phyloP scores from a whole-genome alignment of 352 stramenopile species.

The Halophytophthora polymorphica region DNA sequence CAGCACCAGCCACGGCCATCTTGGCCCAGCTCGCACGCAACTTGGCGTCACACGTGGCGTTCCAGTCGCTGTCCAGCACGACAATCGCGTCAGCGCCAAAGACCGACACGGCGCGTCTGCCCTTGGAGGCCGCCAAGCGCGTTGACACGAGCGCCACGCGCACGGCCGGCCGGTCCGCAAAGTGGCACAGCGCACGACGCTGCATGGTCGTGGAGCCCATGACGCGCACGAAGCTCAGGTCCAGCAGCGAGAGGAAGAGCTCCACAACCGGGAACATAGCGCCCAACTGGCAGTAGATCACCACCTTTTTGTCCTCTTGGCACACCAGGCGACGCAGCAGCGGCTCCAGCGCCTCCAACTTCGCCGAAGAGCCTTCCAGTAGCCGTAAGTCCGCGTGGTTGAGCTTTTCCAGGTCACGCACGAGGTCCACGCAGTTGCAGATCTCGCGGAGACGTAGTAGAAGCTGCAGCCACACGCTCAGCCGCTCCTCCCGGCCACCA shows the following conservation, averaged over 20 bases:
- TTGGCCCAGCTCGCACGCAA: conserved; percentile 77
- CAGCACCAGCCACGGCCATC: conserved; percentile 37
- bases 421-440: conserved; percentile 81
- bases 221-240: conserved; percentile 64
- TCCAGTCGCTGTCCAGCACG: conserved; percentile 84
- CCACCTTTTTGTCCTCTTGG: conserved; percentile 65
- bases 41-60: conserved; percentile 75
- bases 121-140: conserved; percentile 37
- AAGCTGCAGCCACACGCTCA: conserved; percentile 63
- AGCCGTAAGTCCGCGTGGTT: conserved; percentile 60
- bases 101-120: conserved; percentile 47
- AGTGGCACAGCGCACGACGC: conserved; percentile 65
- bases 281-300: conserved; percentile 77
- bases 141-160: conserved; percentile 73
- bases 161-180: conserved; percentile 53
- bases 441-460: conserved; percentile 63
- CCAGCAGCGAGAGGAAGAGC: conserved; percentile 57
- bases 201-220: conserved; percentile 53
- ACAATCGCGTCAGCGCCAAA: conserved; percentile 78
- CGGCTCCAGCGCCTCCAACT: conserved; percentile 53
- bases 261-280: conserved; percentile 74
- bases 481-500: conserved; percentile 42
- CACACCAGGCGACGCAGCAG: conserved; percentile 50
- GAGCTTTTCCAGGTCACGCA: conserved; percentile 77
- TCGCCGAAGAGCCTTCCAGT: conserved; percentile 56